phyloP scores from a whole-genome alignment of 345 rosid species.

The Citrus inodora region DNA sequence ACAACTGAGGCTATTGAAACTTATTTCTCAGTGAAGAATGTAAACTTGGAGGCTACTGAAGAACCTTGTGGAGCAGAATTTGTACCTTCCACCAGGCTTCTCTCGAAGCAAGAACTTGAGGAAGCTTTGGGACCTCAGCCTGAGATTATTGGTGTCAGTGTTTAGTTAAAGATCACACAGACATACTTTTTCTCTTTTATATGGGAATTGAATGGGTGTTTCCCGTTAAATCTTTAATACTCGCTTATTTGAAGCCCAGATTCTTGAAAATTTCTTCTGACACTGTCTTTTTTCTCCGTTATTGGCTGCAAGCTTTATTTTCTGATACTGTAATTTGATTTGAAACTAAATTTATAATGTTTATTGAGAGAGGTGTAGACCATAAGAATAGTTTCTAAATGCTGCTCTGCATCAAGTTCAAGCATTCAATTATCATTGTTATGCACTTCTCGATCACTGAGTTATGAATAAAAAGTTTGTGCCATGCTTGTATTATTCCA shows the following conservation, averaged over 20 bases:
- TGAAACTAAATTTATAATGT: not conserved
- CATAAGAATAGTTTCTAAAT: not conserved
- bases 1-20: slow-evolving; percentile 48
- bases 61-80: slow-evolving; percentile 14
- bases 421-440: not conserved
- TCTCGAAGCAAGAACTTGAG: slow-evolving; percentile 42
- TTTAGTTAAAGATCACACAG: not conserved
- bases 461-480: too few species aligned
- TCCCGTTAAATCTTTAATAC: not conserved
- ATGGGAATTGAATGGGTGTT: not conserved
- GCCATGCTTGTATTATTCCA: not conserved
- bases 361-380: not conserved
- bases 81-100: slow-evolving; percentile 33
- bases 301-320: not conserved
- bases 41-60: slow-evolving; percentile 22
- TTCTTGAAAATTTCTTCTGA: not conserved
- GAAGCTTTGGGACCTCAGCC: slow-evolving; percentile 14
- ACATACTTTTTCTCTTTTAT: not conserved
- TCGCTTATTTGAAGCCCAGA: not conserved
- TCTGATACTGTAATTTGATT: not conserved
- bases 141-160: not conserved
- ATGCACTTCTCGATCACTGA: not conserved
- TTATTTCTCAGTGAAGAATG: slow-evolving; percentile 37
- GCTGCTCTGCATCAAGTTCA: not conserved
- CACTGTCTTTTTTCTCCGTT: not conserved